Evolutionary conservation across 306 rosid genomes (phyloP).

Genomic region (Biancaea sappan): DNA sequence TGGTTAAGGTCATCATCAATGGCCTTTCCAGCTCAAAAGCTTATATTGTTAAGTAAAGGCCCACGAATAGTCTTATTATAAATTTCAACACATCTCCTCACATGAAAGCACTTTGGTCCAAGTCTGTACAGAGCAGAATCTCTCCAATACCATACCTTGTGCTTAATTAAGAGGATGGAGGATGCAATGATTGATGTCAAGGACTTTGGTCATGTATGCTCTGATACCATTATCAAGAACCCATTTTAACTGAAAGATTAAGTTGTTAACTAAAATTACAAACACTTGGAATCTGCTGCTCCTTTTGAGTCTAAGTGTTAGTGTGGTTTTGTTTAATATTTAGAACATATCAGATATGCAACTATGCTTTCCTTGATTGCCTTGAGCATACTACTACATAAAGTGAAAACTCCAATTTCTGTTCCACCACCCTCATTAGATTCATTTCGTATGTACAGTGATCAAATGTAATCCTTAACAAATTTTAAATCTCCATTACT

Average conservation of each 20-base stretch:
- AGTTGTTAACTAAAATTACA: not conserved
- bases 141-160: no score
- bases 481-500: not conserved
- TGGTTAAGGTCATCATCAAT: not conserved
- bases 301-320: not conserved
- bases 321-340: not conserved
- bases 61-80: no score
- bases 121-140: no score
- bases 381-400: not conserved
- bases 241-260: no score
- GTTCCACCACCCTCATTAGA: not conserved
- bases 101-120: no score
- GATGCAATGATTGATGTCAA: not conserved
- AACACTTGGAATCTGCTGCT: not conserved
- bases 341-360: not conserved
- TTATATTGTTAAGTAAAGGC: no score
- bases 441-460: not conserved
- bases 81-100: no score
- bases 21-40: no score
- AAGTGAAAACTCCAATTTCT: not conserved
- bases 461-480: not conserved
- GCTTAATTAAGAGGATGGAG: not conserved
- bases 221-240: not conserved
- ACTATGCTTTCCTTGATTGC: conserved; percentile 7
- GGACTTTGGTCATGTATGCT: not conserved